Conservation (phyloP, 805 yeast species). For the Saccharomycopsis schoenii region DNA sequence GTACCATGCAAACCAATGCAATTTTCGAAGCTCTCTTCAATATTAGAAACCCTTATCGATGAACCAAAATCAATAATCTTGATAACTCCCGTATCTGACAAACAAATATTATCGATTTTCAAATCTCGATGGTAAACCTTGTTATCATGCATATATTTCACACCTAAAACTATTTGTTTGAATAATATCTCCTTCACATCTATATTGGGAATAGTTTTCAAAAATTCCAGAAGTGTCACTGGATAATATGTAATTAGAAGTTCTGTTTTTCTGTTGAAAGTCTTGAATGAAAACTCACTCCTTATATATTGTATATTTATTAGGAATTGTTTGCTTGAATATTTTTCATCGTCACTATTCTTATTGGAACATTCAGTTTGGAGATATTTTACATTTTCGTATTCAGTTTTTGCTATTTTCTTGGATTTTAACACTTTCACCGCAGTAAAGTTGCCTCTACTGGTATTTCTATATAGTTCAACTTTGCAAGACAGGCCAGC, state of each 20-base stretch:
- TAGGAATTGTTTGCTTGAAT: background rate
- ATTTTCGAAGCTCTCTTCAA: background rate
- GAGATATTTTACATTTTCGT: background rate
- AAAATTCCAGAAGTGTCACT: conserved; percentile 2
- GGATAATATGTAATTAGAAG: conserved; percentile 16
- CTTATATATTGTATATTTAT: background rate
- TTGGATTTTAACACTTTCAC: background rate
- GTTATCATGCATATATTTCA: conserved; percentile 73
- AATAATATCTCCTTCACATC: conserved; percentile 25
- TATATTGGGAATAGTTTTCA: conserved; percentile 1
- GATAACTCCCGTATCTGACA: conserved; percentile 54
- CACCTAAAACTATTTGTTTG: conserved; percentile 75
- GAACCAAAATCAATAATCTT: conserved; percentile 85
- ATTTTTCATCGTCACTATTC: background rate
- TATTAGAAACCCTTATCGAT: background rate
- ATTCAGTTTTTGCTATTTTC: background rate
- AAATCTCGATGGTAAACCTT: conserved; percentile 92
- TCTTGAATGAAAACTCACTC: background rate
- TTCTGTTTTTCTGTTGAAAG: background rate
- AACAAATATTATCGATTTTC: conserved; percentile 76
- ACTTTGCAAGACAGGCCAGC: conserved; percentile 11
- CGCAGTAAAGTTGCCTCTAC: background rate
- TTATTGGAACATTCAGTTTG: background rate
- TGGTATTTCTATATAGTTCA: conserved; percentile 1
- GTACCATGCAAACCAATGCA: conserved; percentile 16